phyloP scores from a whole-genome alignment of 495 filamentous ascomycete species.

The Neurospora discreta region DNA sequence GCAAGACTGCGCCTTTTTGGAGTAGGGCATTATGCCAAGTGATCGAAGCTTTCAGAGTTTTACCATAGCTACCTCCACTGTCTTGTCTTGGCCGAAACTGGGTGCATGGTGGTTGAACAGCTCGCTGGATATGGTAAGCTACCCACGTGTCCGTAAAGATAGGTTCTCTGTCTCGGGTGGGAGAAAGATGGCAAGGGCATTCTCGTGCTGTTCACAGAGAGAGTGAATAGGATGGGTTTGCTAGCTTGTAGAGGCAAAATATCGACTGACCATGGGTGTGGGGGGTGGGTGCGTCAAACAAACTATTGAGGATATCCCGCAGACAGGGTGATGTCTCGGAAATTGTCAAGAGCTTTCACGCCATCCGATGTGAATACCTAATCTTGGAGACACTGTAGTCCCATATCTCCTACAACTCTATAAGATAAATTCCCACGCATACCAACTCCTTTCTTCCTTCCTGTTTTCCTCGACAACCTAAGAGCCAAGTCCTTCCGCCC shows the following conservation, averaged over 20 bases:
- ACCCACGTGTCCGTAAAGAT: neutral
- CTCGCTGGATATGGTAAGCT: neutral
- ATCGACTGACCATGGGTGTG: neutral
- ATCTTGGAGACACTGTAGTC: neutral
- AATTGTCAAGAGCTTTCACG: neutral
- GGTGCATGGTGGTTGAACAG: neutral
- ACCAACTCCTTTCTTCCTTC: neutral
- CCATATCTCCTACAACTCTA: neutral
- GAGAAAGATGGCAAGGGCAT: neutral
- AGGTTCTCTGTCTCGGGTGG: neutral
- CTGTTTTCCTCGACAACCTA: neutral
- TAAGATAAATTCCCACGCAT: neutral
- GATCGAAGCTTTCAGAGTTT: neutral
- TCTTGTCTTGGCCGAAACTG: neutral
- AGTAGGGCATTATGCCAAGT: neutral
- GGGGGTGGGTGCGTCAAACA: neutral
- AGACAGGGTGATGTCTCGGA: neutral
- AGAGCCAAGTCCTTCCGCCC: neutral
- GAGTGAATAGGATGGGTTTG: neutral
- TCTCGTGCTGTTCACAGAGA: neutral
- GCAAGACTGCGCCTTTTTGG: neutral
- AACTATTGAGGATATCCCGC: neutral
- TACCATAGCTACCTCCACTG: neutral
- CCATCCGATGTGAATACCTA: neutral
- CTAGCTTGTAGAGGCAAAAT: neutral